These are phyloP conservation scores for Gaillardinia entomophila DNA, from an alignment of 805 yeast genomes.

Conservation along the genomic window DNA sequence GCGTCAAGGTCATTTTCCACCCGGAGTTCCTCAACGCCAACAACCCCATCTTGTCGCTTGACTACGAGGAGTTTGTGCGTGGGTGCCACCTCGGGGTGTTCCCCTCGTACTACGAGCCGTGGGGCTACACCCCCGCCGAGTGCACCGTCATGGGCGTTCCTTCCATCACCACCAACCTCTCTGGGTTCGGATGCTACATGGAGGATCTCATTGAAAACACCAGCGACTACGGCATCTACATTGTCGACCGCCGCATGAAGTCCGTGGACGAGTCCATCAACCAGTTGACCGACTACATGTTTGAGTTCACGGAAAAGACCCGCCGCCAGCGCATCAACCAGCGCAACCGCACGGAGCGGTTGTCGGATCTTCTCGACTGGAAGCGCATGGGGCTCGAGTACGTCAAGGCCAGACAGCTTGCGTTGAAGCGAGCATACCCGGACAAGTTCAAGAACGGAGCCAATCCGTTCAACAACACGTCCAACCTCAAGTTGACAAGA, in stretches of 20 bases:
- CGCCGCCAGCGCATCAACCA: conserved; percentile 97
- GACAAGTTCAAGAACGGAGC: conserved; percentile 58
- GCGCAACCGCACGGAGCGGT: conserved; percentile 92
- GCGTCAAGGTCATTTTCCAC: conserved; percentile 94
- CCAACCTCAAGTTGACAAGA: conserved; percentile 69
- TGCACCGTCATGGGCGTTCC: conserved; percentile 99
- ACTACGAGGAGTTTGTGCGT: conserved; percentile 95
- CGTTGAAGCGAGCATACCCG: conserved; percentile 91
- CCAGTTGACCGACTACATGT: conserved; percentile 86
- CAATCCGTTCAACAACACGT: conserved; percentile 39
- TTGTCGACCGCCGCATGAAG: conserved; percentile 90
- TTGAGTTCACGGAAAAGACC: conserved; percentile 78
- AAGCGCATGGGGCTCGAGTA: conserved; percentile 97
- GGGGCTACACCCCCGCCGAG: conserved; percentile 99
- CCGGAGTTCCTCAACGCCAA: conserved; percentile 95
- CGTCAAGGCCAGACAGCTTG: conserved; percentile 87
- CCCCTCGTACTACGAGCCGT: conserved; percentile 98
- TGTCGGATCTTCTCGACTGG: conserved; percentile 93
- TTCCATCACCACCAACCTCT: conserved; percentile 88
- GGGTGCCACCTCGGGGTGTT: conserved; percentile 98
- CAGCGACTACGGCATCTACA: conserved; percentile 92
- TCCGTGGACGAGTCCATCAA: conserved; percentile 89
- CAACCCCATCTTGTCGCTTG: conserved; percentile 88
- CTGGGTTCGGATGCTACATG: conserved; percentile 98
- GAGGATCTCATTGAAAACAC: conserved; percentile 94